Evolutionary conservation across 169 alveolate species (phyloP).

Genomic region (Plasmodium gonderi): DNA sequence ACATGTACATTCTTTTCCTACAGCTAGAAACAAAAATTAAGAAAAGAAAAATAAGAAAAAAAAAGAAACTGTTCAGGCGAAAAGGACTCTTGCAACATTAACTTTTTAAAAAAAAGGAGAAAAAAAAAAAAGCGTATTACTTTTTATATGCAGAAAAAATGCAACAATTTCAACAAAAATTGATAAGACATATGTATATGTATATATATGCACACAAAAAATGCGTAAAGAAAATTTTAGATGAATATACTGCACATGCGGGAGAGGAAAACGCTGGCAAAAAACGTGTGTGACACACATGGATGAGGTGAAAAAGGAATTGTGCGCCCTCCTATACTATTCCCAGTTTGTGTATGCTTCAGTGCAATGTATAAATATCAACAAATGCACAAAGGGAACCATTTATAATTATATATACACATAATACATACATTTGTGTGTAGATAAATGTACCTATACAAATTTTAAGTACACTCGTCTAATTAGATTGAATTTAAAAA

Average conservation of each 20-base stretch:
- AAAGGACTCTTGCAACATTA: conserved; percentile 31
- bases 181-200: background rate
- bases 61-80: background rate
- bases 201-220: background rate
- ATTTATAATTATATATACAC: conserved; percentile 5
- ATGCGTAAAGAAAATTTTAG: background rate
- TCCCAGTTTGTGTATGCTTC: background rate
- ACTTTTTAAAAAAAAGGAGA: conserved; percentile 17
- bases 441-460: conserved; percentile 10
- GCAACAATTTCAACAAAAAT: conserved; percentile 45
- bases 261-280: background rate
- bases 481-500: conserved; percentile 48
- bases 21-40: background rate
- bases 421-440: conserved; percentile 11
- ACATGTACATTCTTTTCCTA: no score
- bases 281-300: background rate
- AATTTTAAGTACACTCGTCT: conserved; percentile 52
- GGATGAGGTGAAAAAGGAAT: background rate
- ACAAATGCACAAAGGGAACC: background rate
- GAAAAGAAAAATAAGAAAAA: conserved; percentile 12
- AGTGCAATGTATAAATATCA: background rate
- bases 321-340: background rate
- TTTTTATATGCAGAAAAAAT: conserved; percentile 19
- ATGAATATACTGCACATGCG: background rate
- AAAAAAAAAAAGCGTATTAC: background rate